Evolutionary conservation across 208 protist species (phyloP), one percentile per base, ranked within the genome.

Genomic region (Trichomonas gallinae): DNA sequence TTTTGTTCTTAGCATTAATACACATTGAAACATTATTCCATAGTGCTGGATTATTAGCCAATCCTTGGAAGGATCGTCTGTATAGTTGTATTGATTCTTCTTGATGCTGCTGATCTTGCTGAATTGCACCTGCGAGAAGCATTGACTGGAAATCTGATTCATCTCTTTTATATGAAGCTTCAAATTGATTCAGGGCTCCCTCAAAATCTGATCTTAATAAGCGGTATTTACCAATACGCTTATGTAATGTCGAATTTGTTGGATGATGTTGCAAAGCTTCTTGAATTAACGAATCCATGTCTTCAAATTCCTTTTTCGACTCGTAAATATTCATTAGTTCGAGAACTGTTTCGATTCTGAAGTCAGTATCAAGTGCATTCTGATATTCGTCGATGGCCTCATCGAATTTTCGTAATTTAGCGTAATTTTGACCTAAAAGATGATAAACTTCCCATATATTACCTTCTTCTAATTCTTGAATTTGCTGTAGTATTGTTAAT

Each of bases 401-500:
- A 38, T 48, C 40, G 31, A 51, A 51, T 93, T 93, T 93, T 38
- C 87, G 8, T 6, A 93, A 17, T 58, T 38, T 23, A 38, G 13
- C 0, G 38, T 51, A 51, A 36, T 40, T 42, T 42, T 48, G 87
- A 38, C 87, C 87, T 2, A 36, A 44, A 38, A 93, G 31, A 17
- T 93, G 87, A 51, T 42, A 93, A 51, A 93, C 87, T 93, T 93
- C 87, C 87, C 87, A 93, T 38, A 93, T 51, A 51, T 93, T 93
- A 38, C 87, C 87, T 51, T 93, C 87, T 58, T 42, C 40, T 15
- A 17, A 38, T 1, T 34, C 8, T 15, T 93, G 40, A 38, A 93
- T 23, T 51, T 93, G 17, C n/a, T 38, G 15, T 38, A 93, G 44
- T 2, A 93, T 93, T 34, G 42, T 38, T 51, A 93, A 17, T 17